Evolutionary conservation across 164 flowering plant species (phyloP).

Genomic region (Liriodendron chinense): DNA sequence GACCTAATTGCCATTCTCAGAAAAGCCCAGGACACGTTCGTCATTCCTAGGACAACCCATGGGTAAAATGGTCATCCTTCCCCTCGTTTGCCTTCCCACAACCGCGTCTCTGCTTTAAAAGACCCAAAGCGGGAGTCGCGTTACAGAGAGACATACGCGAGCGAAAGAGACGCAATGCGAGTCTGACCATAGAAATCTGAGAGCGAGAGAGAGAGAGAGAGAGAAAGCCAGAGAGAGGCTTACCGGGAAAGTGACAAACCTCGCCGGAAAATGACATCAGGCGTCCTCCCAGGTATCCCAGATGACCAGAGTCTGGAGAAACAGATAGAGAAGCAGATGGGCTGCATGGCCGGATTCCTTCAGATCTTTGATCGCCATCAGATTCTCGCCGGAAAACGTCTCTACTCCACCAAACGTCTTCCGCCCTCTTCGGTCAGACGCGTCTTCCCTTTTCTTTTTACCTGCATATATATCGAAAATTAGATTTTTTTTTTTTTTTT

Average conservation of each 20-base stretch:
- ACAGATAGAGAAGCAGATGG: constrained; percentile 81
- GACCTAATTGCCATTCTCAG: constrained; percentile 6
- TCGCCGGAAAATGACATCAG: constrained; percentile 40
- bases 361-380: constrained; percentile 88
- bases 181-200: not conserved
- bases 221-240: constrained; percentile 2
- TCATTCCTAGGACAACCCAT: not conserved
- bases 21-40: constrained; percentile 1
- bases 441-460: not conserved
- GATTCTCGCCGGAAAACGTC: constrained; percentile 59
- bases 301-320: constrained; percentile 64
- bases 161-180: not conserved
- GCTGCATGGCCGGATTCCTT: constrained; percentile 93
- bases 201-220: constrained; percentile 2
- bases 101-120: constrained; percentile 32
- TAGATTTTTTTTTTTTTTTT: not conserved
- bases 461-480: not conserved
- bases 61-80: constrained; percentile 6
- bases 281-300: constrained; percentile 21
- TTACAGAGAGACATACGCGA: not conserved
- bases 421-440: constrained; percentile 32
- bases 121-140: constrained; percentile 63
- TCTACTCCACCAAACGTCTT: constrained; percentile 64
- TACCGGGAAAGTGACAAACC: not conserved
- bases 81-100: not conserved